Conservation (phyloP, 176 grass and related monocot genomes). For the Bonia amplexicaulis region DNA sequence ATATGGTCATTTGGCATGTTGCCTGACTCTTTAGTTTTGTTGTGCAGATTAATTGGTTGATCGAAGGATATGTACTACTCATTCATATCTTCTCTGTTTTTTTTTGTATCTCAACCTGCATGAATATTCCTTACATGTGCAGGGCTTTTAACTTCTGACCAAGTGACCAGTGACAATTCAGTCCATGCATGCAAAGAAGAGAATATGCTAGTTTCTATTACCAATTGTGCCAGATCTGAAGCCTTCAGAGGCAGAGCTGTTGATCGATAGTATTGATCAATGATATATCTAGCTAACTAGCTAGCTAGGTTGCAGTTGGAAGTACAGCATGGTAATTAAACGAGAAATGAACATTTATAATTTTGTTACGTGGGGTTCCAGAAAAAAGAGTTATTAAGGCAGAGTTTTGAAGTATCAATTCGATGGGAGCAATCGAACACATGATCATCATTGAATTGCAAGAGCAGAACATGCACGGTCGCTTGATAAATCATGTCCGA, state of each 20-base stretch:
- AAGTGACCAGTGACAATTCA: background rate
- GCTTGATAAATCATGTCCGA: conserved; percentile 7
- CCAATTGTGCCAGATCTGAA: conserved; percentile 10
- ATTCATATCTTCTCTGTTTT: background rate
- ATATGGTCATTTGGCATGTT: conserved; percentile 2
- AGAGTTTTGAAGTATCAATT: background rate
- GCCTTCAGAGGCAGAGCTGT: background rate
- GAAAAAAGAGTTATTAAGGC: background rate
- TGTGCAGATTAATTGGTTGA: background rate
- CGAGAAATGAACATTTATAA: background rate
- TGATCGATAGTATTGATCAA: background rate
- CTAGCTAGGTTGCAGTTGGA: background rate
- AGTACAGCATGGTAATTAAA: background rate
- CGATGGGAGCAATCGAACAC: background rate
- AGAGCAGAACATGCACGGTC: conserved; percentile 9
- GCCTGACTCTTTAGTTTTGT: conserved; percentile 19
- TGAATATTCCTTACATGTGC: conserved; percentile 33
- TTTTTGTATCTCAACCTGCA: background rate
- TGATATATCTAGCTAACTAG: background rate
- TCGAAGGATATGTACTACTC: background rate
- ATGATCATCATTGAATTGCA: background rate
- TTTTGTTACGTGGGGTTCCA: background rate
- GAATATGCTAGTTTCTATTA: background rate
- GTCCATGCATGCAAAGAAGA: background rate
- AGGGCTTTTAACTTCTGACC: conserved; percentile 18